Base-by-base conservation (phyloP, 1,284 basidiomycete species). In the Inonotus obliquus region DNA sequence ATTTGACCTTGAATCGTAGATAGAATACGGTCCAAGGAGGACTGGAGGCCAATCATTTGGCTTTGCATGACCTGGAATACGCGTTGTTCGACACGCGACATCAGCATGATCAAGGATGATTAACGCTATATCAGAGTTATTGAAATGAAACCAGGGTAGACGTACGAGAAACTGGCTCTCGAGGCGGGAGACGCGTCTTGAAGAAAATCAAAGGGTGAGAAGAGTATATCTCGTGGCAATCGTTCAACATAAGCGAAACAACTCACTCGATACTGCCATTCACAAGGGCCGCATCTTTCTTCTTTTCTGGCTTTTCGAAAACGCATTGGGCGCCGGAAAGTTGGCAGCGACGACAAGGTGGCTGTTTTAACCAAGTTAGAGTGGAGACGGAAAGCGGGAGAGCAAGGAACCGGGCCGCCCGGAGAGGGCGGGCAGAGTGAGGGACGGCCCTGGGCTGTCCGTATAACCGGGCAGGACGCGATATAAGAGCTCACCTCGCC, bases 251-350 rank as follows among this genome's bases (percentile, higher is more conserved):
- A 60, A 41, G 48, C 39, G 19, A 65, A 65, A 57, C 64, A 61
- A 55, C 59, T 39, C 69, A 92, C 90, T 92, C 91, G 59, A 88
- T 79, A 69, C 88, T 87, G 52, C 85, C 81, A 38, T 55, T 56
- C 49, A 77, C 80, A 58, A 85, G 78, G 67, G 85, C 75, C 6
- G 76, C 76, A 1, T 76, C 76, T 69, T 78, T 81, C 77, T 92
- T 93, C 79, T 88, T 92, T 74, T 94, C 89, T 68, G 92, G 92
- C 74, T 96, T 96, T 74, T 96, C 95, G 73, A 96, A 97, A 52
- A 97, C 77, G 70, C 94, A 97, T 38, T 82, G 81, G 10, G 86
- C 89, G 11, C 91, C 91, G 70, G 89, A 92, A 55, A 91, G 79
- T 68, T 90, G 84, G 77, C 94, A 97, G 59, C 94, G 87, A 75